Evolutionary conservation across 2,329 filamentous ascomycete species (phyloP).

Genomic region (Penicillium sclerotigenum): DNA sequence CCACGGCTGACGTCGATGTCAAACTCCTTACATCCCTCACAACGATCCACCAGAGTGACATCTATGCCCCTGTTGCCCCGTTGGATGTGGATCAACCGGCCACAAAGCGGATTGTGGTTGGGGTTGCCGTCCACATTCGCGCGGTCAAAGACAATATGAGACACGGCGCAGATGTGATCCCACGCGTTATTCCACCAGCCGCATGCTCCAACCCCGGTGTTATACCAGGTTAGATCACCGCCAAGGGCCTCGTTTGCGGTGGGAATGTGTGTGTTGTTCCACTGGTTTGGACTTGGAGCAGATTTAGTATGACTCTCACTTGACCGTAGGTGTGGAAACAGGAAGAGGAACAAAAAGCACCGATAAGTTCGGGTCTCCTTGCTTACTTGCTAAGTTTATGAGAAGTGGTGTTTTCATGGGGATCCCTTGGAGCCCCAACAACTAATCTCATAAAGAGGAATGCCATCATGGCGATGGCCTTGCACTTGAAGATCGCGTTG

Average conservation of each 20-base stretch:
- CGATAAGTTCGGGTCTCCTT: no score
- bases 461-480: not conserved
- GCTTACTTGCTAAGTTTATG: not conserved
- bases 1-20: conserved; percentile 52
- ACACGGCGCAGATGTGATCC: conserved; percentile 65
- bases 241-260: conserved; percentile 50
- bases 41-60: conserved; percentile 67
- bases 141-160: conserved; percentile 64
- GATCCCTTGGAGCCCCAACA: not conserved
- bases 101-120: conserved; percentile 67
- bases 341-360: not conserved
- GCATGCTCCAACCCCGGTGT: conserved; percentile 66
- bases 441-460: not conserved
- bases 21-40: conserved; percentile 49
- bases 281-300: not conserved
- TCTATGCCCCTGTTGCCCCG: conserved; percentile 56
- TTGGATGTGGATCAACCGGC: conserved; percentile 60
- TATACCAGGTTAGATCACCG: conserved; percentile 69
- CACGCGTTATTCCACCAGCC: conserved; percentile 54
- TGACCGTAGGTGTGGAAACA: not conserved
- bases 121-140: conserved; percentile 51
- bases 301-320: not conserved
- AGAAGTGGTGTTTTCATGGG: no score
- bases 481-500: not conserved
- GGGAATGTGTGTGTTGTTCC: conserved; percentile 4